Conservation (phyloP, 2,329 filamentous ascomycete genomes). For the Pestalotiopsis sp. region DNA sequence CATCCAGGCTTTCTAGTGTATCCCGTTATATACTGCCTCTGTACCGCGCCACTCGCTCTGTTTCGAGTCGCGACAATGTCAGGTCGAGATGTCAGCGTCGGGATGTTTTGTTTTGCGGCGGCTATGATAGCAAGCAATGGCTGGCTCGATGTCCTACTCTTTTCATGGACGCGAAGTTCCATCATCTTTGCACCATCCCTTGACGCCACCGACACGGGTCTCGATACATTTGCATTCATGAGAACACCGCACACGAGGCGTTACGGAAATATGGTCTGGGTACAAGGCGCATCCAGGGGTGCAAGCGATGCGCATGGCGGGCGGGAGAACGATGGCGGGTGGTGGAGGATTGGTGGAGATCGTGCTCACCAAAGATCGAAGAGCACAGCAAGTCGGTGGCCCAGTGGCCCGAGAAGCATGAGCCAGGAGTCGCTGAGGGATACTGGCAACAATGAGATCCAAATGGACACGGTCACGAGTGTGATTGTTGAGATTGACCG, state of each 20-base stretch:
- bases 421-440: conserved; percentile 28
- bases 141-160: conserved; percentile 53
- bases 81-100: conserved; percentile 49
- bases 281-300: conserved; percentile 24
- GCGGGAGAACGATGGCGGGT: conserved; percentile 12
- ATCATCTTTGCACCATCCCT: conserved; percentile 10
- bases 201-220: background rate
- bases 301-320: background rate
- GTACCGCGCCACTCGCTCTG: conserved; percentile 66
- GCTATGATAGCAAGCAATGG: conserved; percentile 60
- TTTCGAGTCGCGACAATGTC: conserved; percentile 67
- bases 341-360: conserved; percentile 19
- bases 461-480: conserved; percentile 32
- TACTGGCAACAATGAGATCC: conserved; percentile 22
- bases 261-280: conserved; percentile 34
- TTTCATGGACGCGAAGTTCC: conserved; percentile 34
- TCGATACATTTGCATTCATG: conserved; percentile 29
- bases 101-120: conserved; percentile 62
- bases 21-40: conserved; percentile 69
- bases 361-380: background rate
- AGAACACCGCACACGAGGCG: conserved; percentile 20
- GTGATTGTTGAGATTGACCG: conserved; percentile 26
- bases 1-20: conserved; percentile 66
- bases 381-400: background rate
- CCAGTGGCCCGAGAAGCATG: conserved; percentile 11